Evolutionary conservation across 768 basidiomycete species (phyloP).

Genomic region (Suillus subalutaceus): DNA sequence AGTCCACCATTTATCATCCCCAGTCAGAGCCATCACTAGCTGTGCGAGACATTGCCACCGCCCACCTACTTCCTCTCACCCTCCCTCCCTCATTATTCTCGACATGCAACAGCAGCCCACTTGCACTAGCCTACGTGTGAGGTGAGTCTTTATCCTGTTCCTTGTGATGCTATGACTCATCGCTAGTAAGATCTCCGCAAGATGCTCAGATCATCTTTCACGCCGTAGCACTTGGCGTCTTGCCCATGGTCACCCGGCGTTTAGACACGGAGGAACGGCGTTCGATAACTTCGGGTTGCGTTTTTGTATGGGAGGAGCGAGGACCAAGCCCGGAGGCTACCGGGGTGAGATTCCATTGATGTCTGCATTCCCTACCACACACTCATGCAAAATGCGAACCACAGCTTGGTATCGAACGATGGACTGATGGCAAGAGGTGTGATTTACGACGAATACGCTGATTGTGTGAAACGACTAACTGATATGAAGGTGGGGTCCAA

Average conservation of each 20-base stretch:
- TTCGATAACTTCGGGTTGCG: slow-evolving; percentile 66
- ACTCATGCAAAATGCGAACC: slow-evolving; percentile 7
- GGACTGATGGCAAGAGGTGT: slow-evolving; percentile 71
- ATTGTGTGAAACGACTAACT: neutral
- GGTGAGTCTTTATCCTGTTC: slow-evolving; percentile 22
- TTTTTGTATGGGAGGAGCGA: slow-evolving; percentile 86
- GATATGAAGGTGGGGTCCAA: slow-evolving; percentile 67
- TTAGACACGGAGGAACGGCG: slow-evolving; percentile 78
- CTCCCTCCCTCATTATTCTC: neutral
- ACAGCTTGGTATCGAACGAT: slow-evolving; percentile 77
- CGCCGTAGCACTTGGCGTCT: slow-evolving; percentile 57
- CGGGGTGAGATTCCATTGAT: slow-evolving; percentile 48
- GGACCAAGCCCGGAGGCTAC: slow-evolving; percentile 66
- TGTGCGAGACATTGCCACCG: slow-evolving; percentile 1
- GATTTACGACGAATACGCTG: slow-evolving; percentile 2
- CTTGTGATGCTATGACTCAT: neutral
- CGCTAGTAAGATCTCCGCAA: slow-evolving; percentile 45
- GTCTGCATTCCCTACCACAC: slow-evolving; percentile 5
- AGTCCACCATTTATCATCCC: slow-evolving; percentile 7
- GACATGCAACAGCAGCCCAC: slow-evolving; percentile 70
- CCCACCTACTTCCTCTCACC: neutral
- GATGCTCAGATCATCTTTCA: slow-evolving; percentile 81
- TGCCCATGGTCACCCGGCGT: slow-evolving; percentile 71
- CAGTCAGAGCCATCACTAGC: neutral
- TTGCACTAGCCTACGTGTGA: slow-evolving; percentile 61